phyloP scores from a whole-genome alignment of 805 yeast species.

The Vanderwaltozyma tropicalis region DNA sequence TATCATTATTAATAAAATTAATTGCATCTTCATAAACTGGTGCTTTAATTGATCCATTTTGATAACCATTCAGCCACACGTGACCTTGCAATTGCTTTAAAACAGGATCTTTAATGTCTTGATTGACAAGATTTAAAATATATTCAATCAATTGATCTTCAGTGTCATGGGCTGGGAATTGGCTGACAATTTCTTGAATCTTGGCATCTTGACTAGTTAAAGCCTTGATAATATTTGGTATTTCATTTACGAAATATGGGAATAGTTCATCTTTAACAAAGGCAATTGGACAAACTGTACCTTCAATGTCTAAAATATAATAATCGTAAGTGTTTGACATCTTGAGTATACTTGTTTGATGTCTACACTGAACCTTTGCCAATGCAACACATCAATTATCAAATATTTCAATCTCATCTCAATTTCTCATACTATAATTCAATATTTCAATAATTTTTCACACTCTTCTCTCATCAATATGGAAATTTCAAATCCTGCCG shows the following conservation, averaged over 20 bases:
- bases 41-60: slow-evolving; percentile 61
- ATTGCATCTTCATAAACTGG: slow-evolving; percentile 72
- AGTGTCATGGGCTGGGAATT: slow-evolving; percentile 21
- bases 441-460: no score
- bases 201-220: slow-evolving; percentile 7
- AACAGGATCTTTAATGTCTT: slow-evolving; percentile 67
- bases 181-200: slow-evolving; percentile 17
- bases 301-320: slow-evolving; percentile 63
- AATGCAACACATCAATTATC: no score
- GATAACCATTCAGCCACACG: slow-evolving; percentile 76
- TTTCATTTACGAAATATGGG: slow-evolving; percentile 56
- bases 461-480: no score
- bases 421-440: no score
- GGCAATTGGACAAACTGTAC: slow-evolving; percentile 85
- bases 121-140: slow-evolving; percentile 45
- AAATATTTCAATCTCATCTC: no score
- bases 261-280: slow-evolving; percentile 72
- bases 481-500: no score
- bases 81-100: slow-evolving; percentile 75
- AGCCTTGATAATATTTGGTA: slow-evolving; percentile 33
- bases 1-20: slow-evolving; percentile 33
- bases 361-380: no score
- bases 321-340: background rate
- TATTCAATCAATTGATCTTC: slow-evolving; percentile 33
- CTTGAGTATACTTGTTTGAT: background rate